Base-by-base conservation (phyloP, 768 basidiomycete species). In the Lactarius hengduanensis region DNA sequence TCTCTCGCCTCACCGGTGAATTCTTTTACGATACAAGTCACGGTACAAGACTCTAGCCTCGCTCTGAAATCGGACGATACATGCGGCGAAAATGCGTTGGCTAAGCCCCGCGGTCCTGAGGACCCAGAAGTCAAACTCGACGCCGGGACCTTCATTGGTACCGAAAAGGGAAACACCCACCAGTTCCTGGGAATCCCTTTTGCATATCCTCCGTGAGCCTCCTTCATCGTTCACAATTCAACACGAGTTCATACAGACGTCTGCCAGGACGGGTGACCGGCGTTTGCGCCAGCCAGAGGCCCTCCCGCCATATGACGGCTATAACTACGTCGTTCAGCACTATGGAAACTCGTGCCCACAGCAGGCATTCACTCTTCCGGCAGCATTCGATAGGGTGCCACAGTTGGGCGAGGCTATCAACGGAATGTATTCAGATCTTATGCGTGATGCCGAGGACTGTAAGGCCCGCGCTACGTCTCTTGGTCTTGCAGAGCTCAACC, bases 171-270 rank as follows among this genome's bases (percentile, higher is more conserved):
- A 7, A 57, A 64, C 16, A 71, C 77, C 0, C 69, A 72, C 9
- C 59, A 71, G 11, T 82, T 78, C 64, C 68, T 80, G 0, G 81
- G 81, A 5, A 78, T 82, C 20, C 81, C 78, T 0, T 82, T 77
- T 47, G 78, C 80, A 11, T 65, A 74, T 28, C 74, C 79, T 56
- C 78, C 77, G 78, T 82, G 71, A 30, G 77, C 61, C 54, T 53
- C 34, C 34, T 53, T 18, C 40, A 64, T 11, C 50, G 11, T 56
- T 32, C 30, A 36, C 30, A 0, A 0, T 20, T 36, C 4, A 4
- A 4, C 22, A 4, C 8, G 5, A 2, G 22, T 28, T 26, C 38
- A 22, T 8, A 16, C 40, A 18, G 16, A n/a, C 15, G 18, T 30
- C 26, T 53, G 7, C 22, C 47, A 80, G 79, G 20, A 71, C 73